phyloP scores from a whole-genome alignment of 148 eudicot genomes.

The Rheum nobile region DNA sequence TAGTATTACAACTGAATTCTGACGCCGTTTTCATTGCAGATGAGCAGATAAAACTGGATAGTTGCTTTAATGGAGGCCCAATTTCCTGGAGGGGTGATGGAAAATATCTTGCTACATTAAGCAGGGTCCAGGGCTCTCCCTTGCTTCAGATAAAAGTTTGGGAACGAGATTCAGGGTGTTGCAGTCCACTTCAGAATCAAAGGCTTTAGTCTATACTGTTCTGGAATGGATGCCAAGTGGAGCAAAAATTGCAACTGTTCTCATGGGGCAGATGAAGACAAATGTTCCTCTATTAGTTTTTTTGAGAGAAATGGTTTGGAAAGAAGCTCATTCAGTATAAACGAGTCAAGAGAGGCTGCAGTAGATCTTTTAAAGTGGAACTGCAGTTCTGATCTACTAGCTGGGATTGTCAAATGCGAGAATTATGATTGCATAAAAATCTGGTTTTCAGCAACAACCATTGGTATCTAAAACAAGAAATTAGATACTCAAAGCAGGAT shows the following conservation, averaged over 20 bases:
- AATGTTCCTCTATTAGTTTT: conserved; percentile 53
- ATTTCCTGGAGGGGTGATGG: conserved; percentile 97
- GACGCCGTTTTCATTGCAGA: conserved; percentile 27
- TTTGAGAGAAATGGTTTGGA: conserved; percentile 89
- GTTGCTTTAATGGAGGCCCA: conserved; percentile 28
- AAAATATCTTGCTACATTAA: conserved; percentile 76
- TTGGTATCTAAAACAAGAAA: conserved; percentile 92
- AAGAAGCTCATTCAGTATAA: conserved; percentile 75
- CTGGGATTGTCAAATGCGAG: conserved; percentile 52
- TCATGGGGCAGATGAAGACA: conserved; percentile 41
- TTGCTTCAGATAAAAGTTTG: conserved; percentile 64
- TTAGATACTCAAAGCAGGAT: conserved; percentile 53
- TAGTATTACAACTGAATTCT: neutral
- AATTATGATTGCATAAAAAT: conserved; percentile 56
- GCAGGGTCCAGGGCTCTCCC: conserved; percentile 33
- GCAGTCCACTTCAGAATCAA: conserved; percentile 79
- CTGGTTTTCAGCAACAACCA: conserved; percentile 89
- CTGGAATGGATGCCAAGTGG: conserved; percentile 96
- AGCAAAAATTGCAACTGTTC: conserved; percentile 69
- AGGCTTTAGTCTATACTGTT: conserved; percentile 34
- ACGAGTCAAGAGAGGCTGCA: conserved; percentile 34
- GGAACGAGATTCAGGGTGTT: conserved; percentile 83
- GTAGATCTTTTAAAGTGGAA: conserved; percentile 72
- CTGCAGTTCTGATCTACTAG: conserved; percentile 75
- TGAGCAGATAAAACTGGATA: conserved; percentile 19